Conservation (phyloP, 2,329 filamentous ascomycete genomes). For the Colletotrichum sp. region DNA sequence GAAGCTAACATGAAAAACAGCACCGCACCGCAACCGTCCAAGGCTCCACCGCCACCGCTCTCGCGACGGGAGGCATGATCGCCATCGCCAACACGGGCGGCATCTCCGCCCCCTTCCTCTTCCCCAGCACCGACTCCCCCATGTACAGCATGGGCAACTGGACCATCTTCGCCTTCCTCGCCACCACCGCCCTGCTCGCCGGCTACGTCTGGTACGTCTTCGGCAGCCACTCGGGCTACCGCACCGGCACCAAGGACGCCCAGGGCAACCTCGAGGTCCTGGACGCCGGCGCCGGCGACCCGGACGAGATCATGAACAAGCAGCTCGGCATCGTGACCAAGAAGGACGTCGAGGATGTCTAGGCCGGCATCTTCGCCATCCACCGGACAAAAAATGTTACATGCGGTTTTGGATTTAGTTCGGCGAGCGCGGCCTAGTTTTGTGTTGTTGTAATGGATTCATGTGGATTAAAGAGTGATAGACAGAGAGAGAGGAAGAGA, state of each 20-base stretch:
- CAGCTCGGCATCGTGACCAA: constrained; percentile 19
- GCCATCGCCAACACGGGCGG: constrained; percentile 37
- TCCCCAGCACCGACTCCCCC: constrained; percentile 31
- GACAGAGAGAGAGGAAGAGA: background rate
- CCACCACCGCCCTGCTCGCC: constrained; percentile 27
- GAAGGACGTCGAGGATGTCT: constrained; percentile 22
- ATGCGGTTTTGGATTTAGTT: background rate
- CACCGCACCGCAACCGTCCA: constrained; percentile 36
- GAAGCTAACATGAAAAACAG: background rate
- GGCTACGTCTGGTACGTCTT: constrained; percentile 35
- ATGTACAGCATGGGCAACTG: constrained; percentile 39
- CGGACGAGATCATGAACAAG: constrained; percentile 26
- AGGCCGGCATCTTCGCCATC: background rate
- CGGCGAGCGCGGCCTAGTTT: background rate
- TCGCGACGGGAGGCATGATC: constrained; percentile 39
- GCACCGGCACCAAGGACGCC: constrained; percentile 27
- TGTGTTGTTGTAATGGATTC: background rate
- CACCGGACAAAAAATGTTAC: background rate
- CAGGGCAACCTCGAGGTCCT: constrained; percentile 26
- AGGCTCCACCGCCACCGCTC: constrained; percentile 35
- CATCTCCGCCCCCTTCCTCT: constrained; percentile 37
- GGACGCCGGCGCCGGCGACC: constrained; percentile 23
- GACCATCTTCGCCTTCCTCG: constrained; percentile 36
- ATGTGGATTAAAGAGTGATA: background rate
- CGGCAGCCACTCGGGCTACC: constrained; percentile 34